Evolutionary conservation across 179 eudicot genomes (phyloP).

Genomic region (Camellia oleifera): DNA sequence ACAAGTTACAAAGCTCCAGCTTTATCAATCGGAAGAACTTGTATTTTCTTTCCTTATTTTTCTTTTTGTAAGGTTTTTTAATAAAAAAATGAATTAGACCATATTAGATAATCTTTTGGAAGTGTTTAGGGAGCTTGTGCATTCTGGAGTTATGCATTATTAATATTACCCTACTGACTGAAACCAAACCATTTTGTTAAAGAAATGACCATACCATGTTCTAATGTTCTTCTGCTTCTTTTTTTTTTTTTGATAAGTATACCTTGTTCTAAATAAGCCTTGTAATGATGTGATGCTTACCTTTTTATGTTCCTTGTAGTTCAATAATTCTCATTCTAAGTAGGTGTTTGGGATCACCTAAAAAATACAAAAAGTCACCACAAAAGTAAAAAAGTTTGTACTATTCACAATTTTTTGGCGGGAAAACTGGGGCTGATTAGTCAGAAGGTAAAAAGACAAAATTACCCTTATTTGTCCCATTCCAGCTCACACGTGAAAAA

Average conservation of each 20-base stretch:
- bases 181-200: neutral
- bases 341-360: too few species aligned
- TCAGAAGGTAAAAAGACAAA: too few species aligned
- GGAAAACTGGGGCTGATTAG: too few species aligned
- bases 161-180: neutral
- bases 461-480: too few species aligned
- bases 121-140: neutral
- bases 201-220: neutral
- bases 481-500: too few species aligned
- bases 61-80: neutral
- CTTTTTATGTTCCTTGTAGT: neutral
- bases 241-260: too few species aligned
- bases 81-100: neutral
- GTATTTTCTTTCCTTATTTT: neutral
- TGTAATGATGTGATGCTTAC: neutral
- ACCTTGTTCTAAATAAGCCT: neutral
- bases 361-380: too few species aligned
- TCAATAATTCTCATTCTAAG: too few species aligned
- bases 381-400: too few species aligned
- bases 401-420: too few species aligned
- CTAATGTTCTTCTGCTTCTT: neutral
- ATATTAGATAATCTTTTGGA: neutral
- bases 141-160: slow-evolving; percentile 2
- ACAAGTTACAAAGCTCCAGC: neutral
- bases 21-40: neutral